phyloP scores from a whole-genome alignment of 2,329 filamentous ascomycete genomes.

The Aspergillus novofumigatus region DNA sequence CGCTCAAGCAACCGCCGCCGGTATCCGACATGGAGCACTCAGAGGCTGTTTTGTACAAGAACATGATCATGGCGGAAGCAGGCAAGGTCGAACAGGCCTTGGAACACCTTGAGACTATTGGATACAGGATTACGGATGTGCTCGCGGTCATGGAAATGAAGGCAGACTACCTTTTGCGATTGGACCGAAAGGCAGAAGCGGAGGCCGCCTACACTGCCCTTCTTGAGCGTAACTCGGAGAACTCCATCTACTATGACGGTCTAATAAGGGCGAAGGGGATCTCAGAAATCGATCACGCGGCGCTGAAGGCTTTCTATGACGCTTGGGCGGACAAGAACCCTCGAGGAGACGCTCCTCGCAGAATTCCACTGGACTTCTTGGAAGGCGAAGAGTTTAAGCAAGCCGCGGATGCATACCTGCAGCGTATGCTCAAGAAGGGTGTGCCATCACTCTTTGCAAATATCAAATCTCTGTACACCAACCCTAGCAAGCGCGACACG shows the following conservation, averaged over 20 bases:
- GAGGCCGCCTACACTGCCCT: slow-evolving; percentile 74
- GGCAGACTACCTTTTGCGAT: slow-evolving; percentile 75
- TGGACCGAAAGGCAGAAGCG: slow-evolving; percentile 75
- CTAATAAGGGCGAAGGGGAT: slow-evolving; percentile 68
- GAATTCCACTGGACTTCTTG: slow-evolving; percentile 86
- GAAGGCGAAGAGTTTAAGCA: slow-evolving; percentile 74
- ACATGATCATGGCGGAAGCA: slow-evolving; percentile 84
- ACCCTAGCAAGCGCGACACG: slow-evolving; percentile 70
- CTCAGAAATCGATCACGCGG: slow-evolving; percentile 55
- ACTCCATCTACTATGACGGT: slow-evolving; percentile 77
- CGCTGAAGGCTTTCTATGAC: slow-evolving; percentile 71
- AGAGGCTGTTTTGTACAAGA: slow-evolving; percentile 93
- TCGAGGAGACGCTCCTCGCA: slow-evolving; percentile 76
- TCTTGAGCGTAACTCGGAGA: slow-evolving; percentile 82
- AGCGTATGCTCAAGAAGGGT: slow-evolving; percentile 82
- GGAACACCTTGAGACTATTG: slow-evolving; percentile 75
- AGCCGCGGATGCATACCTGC: slow-evolving; percentile 74
- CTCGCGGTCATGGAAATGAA: slow-evolving; percentile 79
- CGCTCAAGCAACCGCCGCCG: slow-evolving; percentile 73
- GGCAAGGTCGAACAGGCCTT: slow-evolving; percentile 79
- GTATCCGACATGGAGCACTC: slow-evolving; percentile 85
- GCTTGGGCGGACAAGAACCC: slow-evolving; percentile 77
- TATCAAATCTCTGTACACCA: slow-evolving; percentile 84
- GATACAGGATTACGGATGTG: slow-evolving; percentile 76
- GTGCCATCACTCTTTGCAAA: slow-evolving; percentile 96